Percentiles rank a stretch among this genome's conserved stretches.
Conservation (phyloP, 169 alveolate genomes). For the Plasmodium cynomolgi region DNA sequence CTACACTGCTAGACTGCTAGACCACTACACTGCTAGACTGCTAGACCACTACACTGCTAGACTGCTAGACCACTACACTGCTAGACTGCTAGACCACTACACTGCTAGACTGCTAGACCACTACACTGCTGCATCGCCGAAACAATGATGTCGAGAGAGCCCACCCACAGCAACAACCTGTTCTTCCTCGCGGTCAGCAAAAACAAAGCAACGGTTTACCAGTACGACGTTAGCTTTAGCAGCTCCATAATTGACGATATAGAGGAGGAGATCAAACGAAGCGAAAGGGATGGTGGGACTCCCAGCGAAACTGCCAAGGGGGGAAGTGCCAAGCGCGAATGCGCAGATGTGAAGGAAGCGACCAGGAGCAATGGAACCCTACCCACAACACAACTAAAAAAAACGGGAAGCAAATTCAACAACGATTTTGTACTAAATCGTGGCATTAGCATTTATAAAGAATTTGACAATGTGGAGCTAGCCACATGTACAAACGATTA, state of each 20-base stretch:
- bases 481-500: slow-evolving; percentile 61
- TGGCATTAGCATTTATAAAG: slow-evolving; percentile 41
- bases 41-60: too few species aligned
- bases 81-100: too few species aligned
- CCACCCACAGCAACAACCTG: slow-evolving; percentile 8
- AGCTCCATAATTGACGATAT: slow-evolving; percentile 41
- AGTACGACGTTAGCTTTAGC: slow-evolving; percentile 36
- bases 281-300: neutral
- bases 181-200: slow-evolving; percentile 52
- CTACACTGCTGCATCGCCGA: too few species aligned
- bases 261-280: slow-evolving; percentile 18
- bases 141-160: neutral
- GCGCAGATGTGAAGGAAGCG: neutral
- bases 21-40: too few species aligned
- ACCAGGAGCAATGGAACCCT: neutral
- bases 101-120: too few species aligned
- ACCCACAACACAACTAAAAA: neutral
- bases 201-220: slow-evolving; percentile 51
- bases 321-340: neutral
- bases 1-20: too few species aligned
- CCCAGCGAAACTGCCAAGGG: neutral
- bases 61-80: too few species aligned
- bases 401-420: slow-evolving; percentile 30
- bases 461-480: slow-evolving; percentile 41
- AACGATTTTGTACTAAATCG: slow-evolving; percentile 51